Evolutionary conservation across 495 filamentous ascomycete genomes (phyloP), one percentile per base, ranked within the genome.

Genomic region (Penicillium cosmopolitanum): DNA sequence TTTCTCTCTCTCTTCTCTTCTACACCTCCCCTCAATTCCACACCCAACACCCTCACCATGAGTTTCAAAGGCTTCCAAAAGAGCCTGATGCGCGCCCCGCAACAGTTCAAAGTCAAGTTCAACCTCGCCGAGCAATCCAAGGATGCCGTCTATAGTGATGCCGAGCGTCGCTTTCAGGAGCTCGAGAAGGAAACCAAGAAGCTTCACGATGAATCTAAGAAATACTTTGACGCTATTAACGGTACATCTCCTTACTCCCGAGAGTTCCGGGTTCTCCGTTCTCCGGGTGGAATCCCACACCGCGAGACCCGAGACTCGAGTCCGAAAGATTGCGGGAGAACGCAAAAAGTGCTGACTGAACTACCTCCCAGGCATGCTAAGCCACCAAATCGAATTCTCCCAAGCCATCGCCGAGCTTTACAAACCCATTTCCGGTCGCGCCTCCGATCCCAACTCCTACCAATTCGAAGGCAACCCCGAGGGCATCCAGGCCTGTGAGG

Each of bases 381-480:
- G 80, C 74, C 92, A 97, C 77, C 95, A 99, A 76, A 97, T 98
- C 81, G 96, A 96, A 74, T 99, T 99, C 81, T 96, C 93, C 64
- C 88, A 96, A 78, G 91, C 92, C 35, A 89, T 95, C 76, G 88
- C 88, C 48, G 96, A 99, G 76, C 88, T 99, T 63, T 99, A 99
- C 81, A 97, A 96, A 69, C 95, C 95, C 50, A 98, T 99, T 63
- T 97, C 93, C 59, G 95, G 95, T 18, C 90, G 94, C 59, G 83
- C 96, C 69, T 97, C 94, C 36, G 95, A 98, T 77, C 96, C 95
- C 31, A 90, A 93, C 60, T 89, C 89, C 16, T 84, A 90, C 56
- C 79, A 88, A 34, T 77, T 83, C 19, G 87, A 95, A 76, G 95
- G 92, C 44, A 97, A 97, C 66, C 83, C 88, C n/a, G 95, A 96